Conservation (phyloP, 1,139 yeast genomes). For the Suhomyces guaymorum region DNA sequence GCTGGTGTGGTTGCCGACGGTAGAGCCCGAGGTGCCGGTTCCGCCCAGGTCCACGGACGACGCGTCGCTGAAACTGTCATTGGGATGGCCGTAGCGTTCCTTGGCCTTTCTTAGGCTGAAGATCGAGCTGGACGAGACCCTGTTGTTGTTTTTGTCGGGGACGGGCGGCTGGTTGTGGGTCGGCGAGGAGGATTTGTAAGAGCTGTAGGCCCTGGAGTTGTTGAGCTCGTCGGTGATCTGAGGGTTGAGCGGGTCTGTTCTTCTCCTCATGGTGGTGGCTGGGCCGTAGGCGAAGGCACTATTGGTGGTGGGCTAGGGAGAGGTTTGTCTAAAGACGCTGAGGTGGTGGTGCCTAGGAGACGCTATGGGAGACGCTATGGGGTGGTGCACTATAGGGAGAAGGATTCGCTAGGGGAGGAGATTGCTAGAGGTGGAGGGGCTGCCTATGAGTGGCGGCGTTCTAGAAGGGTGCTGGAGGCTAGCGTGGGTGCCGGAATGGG, state of each 20-base stretch:
- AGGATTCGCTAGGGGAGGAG: too few relatives aligned
- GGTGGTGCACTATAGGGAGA: too few relatives aligned
- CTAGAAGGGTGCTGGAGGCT: too few relatives aligned
- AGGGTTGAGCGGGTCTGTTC: slow-evolving; percentile 19
- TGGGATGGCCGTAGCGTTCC: slow-evolving; percentile 24
- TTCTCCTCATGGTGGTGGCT: slow-evolving; percentile 13
- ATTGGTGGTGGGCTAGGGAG: too few relatives aligned
- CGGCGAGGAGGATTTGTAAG: slow-evolving; percentile 12
- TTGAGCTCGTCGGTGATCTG: slow-evolving; percentile 35
- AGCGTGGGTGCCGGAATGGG: too few relatives aligned
- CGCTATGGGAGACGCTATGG: too few relatives aligned
- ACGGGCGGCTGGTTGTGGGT: too few relatives aligned
- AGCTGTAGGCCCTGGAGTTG: slow-evolving; percentile 34
- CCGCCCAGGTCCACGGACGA: slow-evolving; percentile 40
- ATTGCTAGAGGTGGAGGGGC: too few relatives aligned
- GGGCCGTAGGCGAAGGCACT: too few relatives aligned
- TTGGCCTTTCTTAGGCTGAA: slow-evolving; percentile 37
- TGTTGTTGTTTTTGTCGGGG: slow-evolving; percentile 17
- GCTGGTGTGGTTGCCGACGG: slow-evolving; percentile 4
- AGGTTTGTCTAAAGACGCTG: too few relatives aligned
- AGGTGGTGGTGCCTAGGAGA: too few relatives aligned
- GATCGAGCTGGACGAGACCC: slow-evolving; percentile 42
- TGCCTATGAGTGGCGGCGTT: too few relatives aligned
- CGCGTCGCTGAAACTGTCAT: slow-evolving; percentile 34
- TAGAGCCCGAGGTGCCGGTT: slow-evolving; percentile 17